Evolutionary conservation across 2,329 filamentous ascomycete species (phyloP).

Genomic region (Fusarium brevicatenulatum): DNA sequence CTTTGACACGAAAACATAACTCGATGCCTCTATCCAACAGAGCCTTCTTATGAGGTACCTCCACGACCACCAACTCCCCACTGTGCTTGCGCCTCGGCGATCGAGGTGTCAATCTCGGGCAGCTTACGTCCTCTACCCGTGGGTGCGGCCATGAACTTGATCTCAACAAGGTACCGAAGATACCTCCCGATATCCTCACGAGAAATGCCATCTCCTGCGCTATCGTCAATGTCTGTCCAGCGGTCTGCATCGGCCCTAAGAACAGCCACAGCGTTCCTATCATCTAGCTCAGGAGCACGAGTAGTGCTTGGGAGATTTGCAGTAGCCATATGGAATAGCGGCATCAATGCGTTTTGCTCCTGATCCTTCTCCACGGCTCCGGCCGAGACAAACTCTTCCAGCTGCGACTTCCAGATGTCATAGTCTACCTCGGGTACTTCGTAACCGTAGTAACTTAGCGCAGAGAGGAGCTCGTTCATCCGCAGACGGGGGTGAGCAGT

Average conservation of each 20-base stretch:
- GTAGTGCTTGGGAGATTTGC: background rate
- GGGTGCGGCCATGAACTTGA: background rate
- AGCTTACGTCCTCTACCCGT: background rate
- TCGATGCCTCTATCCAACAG: background rate
- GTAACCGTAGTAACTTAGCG: background rate
- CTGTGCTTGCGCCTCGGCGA: background rate
- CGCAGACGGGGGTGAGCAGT: constrained; percentile 4
- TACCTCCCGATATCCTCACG: background rate
- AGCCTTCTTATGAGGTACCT: background rate
- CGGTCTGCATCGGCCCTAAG: background rate
- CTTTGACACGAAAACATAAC: background rate
- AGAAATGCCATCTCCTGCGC: background rate
- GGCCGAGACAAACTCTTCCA: background rate
- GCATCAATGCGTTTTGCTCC: background rate
- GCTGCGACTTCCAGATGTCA: background rate
- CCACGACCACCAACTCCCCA: background rate
- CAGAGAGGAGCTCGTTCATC: constrained; percentile 1
- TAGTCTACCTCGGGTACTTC: background rate
- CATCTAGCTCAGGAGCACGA: background rate
- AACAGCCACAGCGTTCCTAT: background rate
- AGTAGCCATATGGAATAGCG: constrained; percentile 1
- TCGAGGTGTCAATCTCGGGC: background rate
- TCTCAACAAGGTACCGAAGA: background rate
- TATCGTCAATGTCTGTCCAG: constrained; percentile 2
- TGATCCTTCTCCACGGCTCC: background rate